Evolutionary conservation across 257 asterid species (phyloP).

Genomic region (Ajuga chamaepitys): DNA sequence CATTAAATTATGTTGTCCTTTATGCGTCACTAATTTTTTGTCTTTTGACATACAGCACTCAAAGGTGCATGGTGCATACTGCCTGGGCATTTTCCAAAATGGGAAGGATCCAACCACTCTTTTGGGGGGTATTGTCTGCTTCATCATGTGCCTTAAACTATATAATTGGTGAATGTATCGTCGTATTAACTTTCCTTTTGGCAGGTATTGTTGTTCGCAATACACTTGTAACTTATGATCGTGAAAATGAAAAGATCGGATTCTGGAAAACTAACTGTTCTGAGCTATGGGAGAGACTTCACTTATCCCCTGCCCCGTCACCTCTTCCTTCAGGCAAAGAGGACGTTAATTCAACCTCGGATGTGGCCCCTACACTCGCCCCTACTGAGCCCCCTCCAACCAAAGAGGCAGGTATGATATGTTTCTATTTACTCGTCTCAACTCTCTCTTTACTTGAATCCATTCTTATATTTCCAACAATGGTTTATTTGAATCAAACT

Average conservation of each 20-base stretch:
- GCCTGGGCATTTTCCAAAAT: slow-evolving; percentile 96
- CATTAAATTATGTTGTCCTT: slow-evolving; percentile 10
- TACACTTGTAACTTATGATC: slow-evolving; percentile 94
- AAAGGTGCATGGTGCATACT: slow-evolving; percentile 90
- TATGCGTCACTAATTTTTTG: neutral
- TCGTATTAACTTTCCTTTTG: slow-evolving; percentile 10
- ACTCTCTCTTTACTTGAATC: slow-evolving; percentile 9
- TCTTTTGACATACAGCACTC: slow-evolving; percentile 59
- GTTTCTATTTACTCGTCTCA: slow-evolving; percentile 8
- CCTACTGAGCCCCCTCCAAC: slow-evolving; percentile 46
- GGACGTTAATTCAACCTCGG: slow-evolving; percentile 31
- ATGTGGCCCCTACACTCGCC: slow-evolving; percentile 42
- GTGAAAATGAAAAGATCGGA: slow-evolving; percentile 83
- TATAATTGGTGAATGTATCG: neutral
- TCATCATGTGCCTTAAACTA: slow-evolving; percentile 11
- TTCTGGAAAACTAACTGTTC: slow-evolving; percentile 99
- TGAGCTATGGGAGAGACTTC: slow-evolving; percentile 86
- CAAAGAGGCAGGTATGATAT: slow-evolving; percentile 43
- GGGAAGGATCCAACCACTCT: slow-evolving; percentile 99
- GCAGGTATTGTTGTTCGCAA: slow-evolving; percentile 92
- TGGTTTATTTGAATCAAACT: neutral
- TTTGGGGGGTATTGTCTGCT: slow-evolving; percentile 66
- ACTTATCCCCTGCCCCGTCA: slow-evolving; percentile 44
- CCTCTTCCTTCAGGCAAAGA: slow-evolving; percentile 35
- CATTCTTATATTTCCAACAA: neutral